These are phyloP conservation scores for Alternaria brassicicola DNA, from an alignment of 2,329 filamentous ascomycete genomes.

Conservation along the genomic window DNA sequence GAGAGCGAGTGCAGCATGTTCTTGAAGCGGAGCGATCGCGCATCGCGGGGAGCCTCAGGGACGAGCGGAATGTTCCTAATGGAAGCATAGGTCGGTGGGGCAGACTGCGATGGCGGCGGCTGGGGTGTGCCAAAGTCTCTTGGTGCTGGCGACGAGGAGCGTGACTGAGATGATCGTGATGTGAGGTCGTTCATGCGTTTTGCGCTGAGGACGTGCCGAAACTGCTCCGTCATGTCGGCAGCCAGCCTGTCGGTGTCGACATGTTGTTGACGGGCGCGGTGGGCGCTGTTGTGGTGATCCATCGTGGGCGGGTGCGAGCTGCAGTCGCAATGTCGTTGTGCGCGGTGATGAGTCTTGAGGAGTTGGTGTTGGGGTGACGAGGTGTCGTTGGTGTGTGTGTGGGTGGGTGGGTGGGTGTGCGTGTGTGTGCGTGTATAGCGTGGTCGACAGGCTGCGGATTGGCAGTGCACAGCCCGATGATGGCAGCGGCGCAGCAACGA, in stretches of 20 bases:
- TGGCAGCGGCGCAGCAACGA: constrained; percentile 28
- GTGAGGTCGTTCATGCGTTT: constrained; percentile 86
- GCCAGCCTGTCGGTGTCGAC: constrained; percentile 58
- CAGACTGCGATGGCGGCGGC: constrained; percentile 36
- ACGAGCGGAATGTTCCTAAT: constrained; percentile 70
- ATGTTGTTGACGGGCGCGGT: constrained; percentile 32
- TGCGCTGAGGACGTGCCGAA: constrained; percentile 84
- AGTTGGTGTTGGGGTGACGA: constrained; percentile 16
- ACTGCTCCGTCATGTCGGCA: constrained; percentile 78
- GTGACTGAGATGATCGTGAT: constrained; percentile 61
- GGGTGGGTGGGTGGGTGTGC: too few relatives aligned
- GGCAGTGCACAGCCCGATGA: constrained; percentile 31
- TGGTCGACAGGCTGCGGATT: constrained; percentile 21
- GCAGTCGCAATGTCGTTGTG: constrained; percentile 20
- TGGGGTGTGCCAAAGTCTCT: constrained; percentile 54
- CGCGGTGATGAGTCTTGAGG: constrained; percentile 11
- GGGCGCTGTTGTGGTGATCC: constrained; percentile 43
- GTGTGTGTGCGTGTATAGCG: too few relatives aligned
- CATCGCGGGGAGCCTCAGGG: constrained; percentile 71
- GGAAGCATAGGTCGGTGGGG: constrained; percentile 66
- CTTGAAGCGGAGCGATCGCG: constrained; percentile 56
- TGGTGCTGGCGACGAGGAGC: constrained; percentile 64
- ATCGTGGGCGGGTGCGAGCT: constrained; percentile 36
- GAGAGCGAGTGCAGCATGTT: constrained; percentile 86
- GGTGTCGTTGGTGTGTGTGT: constrained; percentile 13